Evolutionary conservation across 2,329 filamentous ascomycete genomes (phyloP), one percentile per base, ranked within the genome.

Genomic region (Elsinoe fawcettii): DNA sequence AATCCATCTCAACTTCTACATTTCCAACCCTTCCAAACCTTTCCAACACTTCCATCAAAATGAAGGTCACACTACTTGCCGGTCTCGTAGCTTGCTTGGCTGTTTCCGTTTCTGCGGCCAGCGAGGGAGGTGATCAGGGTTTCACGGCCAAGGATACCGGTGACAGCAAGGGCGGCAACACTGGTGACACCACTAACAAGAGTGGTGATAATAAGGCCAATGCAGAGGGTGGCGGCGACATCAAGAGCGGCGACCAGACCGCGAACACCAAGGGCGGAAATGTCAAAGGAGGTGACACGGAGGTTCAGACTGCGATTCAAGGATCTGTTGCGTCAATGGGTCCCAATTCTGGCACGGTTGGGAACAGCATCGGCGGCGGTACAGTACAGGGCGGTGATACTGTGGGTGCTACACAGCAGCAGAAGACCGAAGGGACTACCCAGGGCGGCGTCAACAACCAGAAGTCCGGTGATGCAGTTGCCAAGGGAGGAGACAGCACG

Each of bases 381-480:
- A 6, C 5, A 11, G 20, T 9, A 5, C 6, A 8, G 11, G 8
- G 27, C 7, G 27, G n/a, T 8, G n/a, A 30, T 22, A 27, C 14
- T 16, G 23, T 8, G 7, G 46, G 23, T 18, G 20, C 34, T 4
- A 37, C 34, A 12, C 34, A 51, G 22, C 7, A 7, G 3, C 4
- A 5, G 6, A 30, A 51, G 20, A 32, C 27, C 22, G 9, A 27
- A 12, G 34, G 34, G 3, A 37, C 34, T 11, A 51, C 7, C 46
- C 6, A n/a, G 7, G 46, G 49, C 51, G 44, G 25, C 36, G 37
- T 47, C 37, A 43, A 55, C 49, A 49, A 22, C 41, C 49, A 20
- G 36, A 18, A 32, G 30, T 30, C 44, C 36, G 41, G 54, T 44
- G 47, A 56, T 53, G 58, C 53, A 43, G 51, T 36, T 46, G 46